phyloP scores from a whole-genome alignment of 2,329 filamentous ascomycete species.

The Achaetomium macrosporum region DNA sequence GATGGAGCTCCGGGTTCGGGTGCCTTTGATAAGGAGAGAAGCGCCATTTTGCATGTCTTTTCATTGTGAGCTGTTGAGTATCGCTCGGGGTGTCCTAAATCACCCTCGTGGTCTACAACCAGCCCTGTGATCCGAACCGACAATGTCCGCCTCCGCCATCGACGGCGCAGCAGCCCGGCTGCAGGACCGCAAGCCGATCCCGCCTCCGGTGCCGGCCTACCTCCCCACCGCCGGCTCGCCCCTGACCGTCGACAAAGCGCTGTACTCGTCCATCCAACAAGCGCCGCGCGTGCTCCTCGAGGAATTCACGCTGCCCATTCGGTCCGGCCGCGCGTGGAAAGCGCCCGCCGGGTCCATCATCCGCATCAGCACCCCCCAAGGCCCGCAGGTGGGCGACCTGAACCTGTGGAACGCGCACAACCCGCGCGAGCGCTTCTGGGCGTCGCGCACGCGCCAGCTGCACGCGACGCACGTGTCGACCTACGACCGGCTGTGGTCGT shows the following conservation, averaged over 20 bases:
- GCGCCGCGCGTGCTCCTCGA: conserved; percentile 38
- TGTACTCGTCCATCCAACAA: conserved; percentile 57
- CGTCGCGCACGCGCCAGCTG: conserved; percentile 69
- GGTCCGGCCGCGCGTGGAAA: conserved; percentile 67
- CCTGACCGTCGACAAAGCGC: conserved; percentile 35
- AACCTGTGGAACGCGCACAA: conserved; percentile 77
- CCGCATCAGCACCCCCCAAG: conserved; percentile 67
- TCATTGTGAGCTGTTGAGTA: too few relatives aligned
- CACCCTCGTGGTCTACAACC: too few relatives aligned
- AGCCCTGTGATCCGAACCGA: too few relatives aligned
- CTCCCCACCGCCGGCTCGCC: conserved; percentile 18
- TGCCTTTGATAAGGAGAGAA: too few relatives aligned
- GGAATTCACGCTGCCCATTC: conserved; percentile 62
- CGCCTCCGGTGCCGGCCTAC: conserved; percentile 38
- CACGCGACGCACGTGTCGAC: conserved; percentile 69
- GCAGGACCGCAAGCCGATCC: conserved; percentile 1
- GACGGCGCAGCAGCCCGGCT: not conserved
- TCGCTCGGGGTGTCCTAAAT: too few relatives aligned
- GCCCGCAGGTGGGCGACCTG: conserved; percentile 76
- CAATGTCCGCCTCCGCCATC: not conserved
- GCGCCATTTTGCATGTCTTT: too few relatives aligned
- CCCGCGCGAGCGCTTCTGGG: conserved; percentile 78
- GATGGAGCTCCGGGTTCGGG: too few relatives aligned
- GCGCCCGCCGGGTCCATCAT: conserved; percentile 64
- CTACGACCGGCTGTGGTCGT: conserved; percentile 71